These are phyloP conservation scores for Trifolium fragiferum DNA, from an alignment of 306 rosid genomes.

Conservation along the genomic window DNA sequence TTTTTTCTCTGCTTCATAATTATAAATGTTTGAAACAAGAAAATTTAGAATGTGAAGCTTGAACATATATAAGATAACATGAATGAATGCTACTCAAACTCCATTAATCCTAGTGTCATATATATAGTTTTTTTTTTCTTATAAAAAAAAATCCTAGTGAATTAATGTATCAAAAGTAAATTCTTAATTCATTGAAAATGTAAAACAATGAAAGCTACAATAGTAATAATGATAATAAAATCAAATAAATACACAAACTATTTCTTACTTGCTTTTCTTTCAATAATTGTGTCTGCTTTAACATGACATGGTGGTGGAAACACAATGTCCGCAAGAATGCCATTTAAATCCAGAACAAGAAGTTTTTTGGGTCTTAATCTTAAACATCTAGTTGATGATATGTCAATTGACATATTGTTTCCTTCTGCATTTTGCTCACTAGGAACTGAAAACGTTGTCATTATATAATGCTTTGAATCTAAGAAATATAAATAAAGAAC, in stretches of 20 bases:
- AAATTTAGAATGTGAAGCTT: too few relatives aligned
- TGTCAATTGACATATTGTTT: conserved; percentile 38
- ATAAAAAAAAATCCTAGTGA: too few relatives aligned
- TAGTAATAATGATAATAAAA: not conserved
- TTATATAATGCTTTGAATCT: too few relatives aligned
- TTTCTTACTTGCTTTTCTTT: conserved; percentile 62
- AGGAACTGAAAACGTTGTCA: not conserved
- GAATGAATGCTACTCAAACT: too few relatives aligned
- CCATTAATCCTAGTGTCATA: too few relatives aligned
- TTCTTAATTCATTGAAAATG: not conserved
- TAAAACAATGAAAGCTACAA: not conserved
- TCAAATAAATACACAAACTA: not conserved
- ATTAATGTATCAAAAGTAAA: too few relatives aligned
- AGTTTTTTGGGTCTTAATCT: conserved; percentile 66
- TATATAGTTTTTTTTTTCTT: too few relatives aligned
- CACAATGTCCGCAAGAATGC: conserved; percentile 77
- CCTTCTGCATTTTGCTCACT: conserved; percentile 24
- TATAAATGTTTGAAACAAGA: too few relatives aligned
- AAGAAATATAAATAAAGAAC: too few relatives aligned
- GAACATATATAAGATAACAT: too few relatives aligned
- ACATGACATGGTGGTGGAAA: conserved; percentile 55
- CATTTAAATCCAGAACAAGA: conserved; percentile 83
- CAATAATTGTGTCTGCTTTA: conserved; percentile 58
- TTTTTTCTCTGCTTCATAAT: too few relatives aligned
- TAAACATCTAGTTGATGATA: conserved; percentile 18